Conservation (phyloP, 495 filamentous ascomycete species). For the Penicillium subrubescens region DNA sequence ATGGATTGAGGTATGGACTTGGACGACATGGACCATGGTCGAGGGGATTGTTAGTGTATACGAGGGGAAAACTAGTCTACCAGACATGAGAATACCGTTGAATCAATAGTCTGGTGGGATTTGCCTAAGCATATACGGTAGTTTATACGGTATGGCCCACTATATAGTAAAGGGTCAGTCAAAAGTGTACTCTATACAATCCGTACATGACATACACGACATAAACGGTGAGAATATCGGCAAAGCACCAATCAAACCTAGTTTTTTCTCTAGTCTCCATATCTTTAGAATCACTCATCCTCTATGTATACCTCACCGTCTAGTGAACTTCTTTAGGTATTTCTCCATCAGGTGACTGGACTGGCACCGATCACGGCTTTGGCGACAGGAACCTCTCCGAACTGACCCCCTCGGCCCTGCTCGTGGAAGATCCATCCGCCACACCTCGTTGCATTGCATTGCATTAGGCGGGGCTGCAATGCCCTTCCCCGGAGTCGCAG, state of each 20-base stretch:
- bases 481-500: conserved; percentile 24
- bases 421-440: conserved; percentile 26
- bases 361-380: conserved; percentile 20
- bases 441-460: conserved; percentile 34
- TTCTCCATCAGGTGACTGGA: conserved; percentile 29
- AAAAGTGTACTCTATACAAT: background rate
- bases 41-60: background rate
- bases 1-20: background rate
- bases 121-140: background rate
- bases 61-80: conserved; percentile 1
- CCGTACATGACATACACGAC: too few relatives aligned
- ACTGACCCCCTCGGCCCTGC: conserved; percentile 5
- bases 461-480: conserved; percentile 28
- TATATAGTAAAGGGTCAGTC: background rate
- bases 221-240: background rate
- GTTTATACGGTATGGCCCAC: background rate
- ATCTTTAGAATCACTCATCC: background rate
- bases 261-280: background rate
- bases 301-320: background rate
- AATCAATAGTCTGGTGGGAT: background rate
- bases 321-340: background rate
- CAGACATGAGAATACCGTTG: background rate
- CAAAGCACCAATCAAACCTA: background rate
- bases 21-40: background rate
- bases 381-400: conserved; percentile 9